Conservation (phyloP, 2,329 filamentous ascomycete genomes). For the Epichloe sibirici region DNA sequence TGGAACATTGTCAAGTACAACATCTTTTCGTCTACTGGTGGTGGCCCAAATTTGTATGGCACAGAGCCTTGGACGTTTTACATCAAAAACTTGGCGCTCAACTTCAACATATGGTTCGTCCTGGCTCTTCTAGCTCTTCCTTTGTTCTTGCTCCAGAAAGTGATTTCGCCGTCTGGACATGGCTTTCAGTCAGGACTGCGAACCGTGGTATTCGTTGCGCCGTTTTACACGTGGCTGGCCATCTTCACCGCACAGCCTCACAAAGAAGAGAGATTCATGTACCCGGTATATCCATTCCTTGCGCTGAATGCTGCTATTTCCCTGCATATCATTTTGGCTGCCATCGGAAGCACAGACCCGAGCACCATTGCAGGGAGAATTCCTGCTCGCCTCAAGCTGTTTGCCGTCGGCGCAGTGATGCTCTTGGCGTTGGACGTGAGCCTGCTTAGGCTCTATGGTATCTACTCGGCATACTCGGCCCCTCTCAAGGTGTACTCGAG, state of each 20-base stretch:
- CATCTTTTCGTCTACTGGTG: constrained; percentile 69
- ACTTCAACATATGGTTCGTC: constrained; percentile 92
- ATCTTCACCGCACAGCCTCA: constrained; percentile 91
- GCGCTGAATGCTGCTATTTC: constrained; percentile 79
- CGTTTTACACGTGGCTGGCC: constrained; percentile 87
- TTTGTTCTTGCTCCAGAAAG: constrained; percentile 61
- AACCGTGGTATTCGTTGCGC: constrained; percentile 63
- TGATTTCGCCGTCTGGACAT: constrained; percentile 46
- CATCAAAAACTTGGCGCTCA: constrained; percentile 76
- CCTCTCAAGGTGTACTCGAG: constrained; percentile 60
- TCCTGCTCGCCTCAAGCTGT: constrained; percentile 61
- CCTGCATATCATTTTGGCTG: constrained; percentile 66
- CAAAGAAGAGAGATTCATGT: constrained; percentile 99
- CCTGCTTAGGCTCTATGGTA: constrained; percentile 59
- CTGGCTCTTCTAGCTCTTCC: constrained; percentile 66
- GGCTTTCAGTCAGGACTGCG: constrained; percentile 61
- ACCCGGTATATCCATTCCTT: constrained; percentile 83
- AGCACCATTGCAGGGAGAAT: constrained; percentile 57
- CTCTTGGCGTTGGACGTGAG: constrained; percentile 54
- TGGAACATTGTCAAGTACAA: constrained; percentile 97
- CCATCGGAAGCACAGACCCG: constrained; percentile 59
- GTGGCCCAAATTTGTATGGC: constrained; percentile 87
- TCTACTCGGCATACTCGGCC: constrained; percentile 72
- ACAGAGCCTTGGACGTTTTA: constrained; percentile 98
- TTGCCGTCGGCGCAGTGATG: constrained; percentile 46